These are phyloP conservation scores for Blastobotrys muscicola DNA, from an alignment of 805 yeast genomes.

Conservation along the genomic window DNA sequence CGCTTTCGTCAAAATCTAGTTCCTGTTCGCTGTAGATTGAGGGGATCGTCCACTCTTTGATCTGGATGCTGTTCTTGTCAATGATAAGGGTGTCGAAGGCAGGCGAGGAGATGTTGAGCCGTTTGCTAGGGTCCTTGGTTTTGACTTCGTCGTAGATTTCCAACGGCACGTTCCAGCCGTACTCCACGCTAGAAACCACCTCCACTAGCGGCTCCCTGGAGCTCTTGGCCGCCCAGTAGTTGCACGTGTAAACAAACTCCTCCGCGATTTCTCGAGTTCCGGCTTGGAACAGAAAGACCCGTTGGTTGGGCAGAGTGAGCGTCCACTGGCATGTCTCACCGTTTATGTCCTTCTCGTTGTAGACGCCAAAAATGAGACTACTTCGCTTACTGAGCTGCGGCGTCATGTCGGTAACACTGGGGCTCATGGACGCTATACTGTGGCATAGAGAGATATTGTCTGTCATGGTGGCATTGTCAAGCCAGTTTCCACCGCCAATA, in stretches of 20 bases:
- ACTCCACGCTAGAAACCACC: slow-evolving; percentile 62
- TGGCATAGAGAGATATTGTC: slow-evolving; percentile 44
- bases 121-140: background rate
- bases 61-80: slow-evolving; percentile 13
- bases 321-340: slow-evolving; percentile 38
- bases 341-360: slow-evolving; percentile 11
- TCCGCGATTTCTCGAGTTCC: slow-evolving; percentile 57
- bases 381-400: background rate
- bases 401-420: slow-evolving; percentile 7
- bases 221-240: slow-evolving; percentile 82
- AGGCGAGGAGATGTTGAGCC: slow-evolving; percentile 5
- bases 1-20: slow-evolving; percentile 17
- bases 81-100: slow-evolving; percentile 13
- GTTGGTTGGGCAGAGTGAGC: slow-evolving; percentile 40
- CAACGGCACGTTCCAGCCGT: slow-evolving; percentile 52
- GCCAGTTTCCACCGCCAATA: slow-evolving; percentile 60
- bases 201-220: slow-evolving; percentile 68
- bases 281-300: slow-evolving; percentile 47
- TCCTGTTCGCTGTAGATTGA: slow-evolving; percentile 18
- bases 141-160: slow-evolving; percentile 2
- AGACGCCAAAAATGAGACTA: background rate
- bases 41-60: slow-evolving; percentile 27
- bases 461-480: slow-evolving; percentile 47
- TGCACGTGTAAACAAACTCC: slow-evolving; percentile 65
- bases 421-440: slow-evolving; percentile 30